These are phyloP conservation scores for Coemansia sp. DNA, from an alignment of 192 early-diverging fungal genomes.

Conservation along the genomic window DNA sequence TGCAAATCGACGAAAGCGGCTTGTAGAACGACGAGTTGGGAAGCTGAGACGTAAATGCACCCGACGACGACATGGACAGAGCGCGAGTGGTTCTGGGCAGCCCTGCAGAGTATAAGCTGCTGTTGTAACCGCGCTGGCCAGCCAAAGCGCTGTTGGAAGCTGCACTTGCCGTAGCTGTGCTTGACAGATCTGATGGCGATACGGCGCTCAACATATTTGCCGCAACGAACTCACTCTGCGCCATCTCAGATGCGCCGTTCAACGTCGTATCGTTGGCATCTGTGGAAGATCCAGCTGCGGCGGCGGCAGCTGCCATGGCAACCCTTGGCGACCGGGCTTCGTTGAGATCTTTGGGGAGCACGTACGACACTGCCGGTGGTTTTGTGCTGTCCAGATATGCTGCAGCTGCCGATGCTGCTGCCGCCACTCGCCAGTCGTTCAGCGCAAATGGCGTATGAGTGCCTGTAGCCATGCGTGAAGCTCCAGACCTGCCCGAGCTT, in stretches of 20 bases:
- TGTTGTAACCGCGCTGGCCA: no score
- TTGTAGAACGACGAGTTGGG: constrained; percentile 56
- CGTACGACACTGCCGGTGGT: constrained; percentile 24
- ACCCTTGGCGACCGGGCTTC: constrained; percentile 34
- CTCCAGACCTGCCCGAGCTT: constrained; percentile 4
- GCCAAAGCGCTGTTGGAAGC: background rate
- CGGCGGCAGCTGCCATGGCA: constrained; percentile 20
- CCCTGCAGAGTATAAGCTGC: background rate
- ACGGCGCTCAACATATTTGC: background rate
- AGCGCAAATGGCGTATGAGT: constrained; percentile 37
- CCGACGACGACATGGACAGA: constrained; percentile 10
- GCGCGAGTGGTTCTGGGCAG: constrained; percentile 2
- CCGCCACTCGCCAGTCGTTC: constrained; percentile 38
- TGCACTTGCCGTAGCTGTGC: background rate
- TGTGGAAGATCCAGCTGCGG: background rate
- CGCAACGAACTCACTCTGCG: background rate
- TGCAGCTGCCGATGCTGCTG: constrained; percentile 30
- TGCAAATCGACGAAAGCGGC: constrained; percentile 46
- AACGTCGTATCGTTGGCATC: background rate
- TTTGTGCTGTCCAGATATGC: constrained; percentile 33
- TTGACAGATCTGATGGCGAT: background rate
- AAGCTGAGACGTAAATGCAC: constrained; percentile 35
- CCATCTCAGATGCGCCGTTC: background rate
- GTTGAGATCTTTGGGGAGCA: constrained; percentile 47
- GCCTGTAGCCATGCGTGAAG: constrained; percentile 39